Evolutionary conservation across 2,329 filamentous ascomycete genomes (phyloP), one percentile per base, ranked within the genome.

Genomic region (Clarireedia monteithiana): DNA sequence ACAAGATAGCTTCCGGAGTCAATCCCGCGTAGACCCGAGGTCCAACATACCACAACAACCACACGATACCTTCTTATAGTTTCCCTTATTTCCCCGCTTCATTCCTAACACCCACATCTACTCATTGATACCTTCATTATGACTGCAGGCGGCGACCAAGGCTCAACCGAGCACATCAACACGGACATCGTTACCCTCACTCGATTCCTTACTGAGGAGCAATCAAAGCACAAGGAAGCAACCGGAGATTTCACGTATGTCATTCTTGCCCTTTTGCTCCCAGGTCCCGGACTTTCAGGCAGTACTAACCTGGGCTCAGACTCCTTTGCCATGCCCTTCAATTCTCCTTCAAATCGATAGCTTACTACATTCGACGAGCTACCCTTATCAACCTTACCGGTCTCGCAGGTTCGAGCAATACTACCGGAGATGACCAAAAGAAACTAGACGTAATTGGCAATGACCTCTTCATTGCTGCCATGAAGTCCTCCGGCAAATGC

Each of bases 401-500:
- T 59, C 84, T 99, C 49, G 94, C 94, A 60, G 94, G 94, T 58
- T 94, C 92, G 59, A 89, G 91, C 63, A 99, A 99, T 76, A 89
- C 81, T 53, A 97, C 94, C 3, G 94, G 94, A 63, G 94, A 99
- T 73, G 94, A 97, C 72, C 94, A 99, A 74, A 99, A 99, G 84
- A 99, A 99, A 78, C 89, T 99, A 60, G 94, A 99, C 71, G 92
- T 99, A 58, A 97, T 99, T 70, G 92, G 91, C 72, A 97, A 99
- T 72, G 94, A 99, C 71, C 81, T 99, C 67, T 99, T 99, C 77
- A 89, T 99, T 69, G 86, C 89, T 59, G 89, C 91, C 61, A 97
- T 99, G 94, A 84, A 83, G 65, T 92, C 89, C 53, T 96, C 88
- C 27, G 91, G 90, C 67, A 91, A 91, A 73, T 94, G 91, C 71